Evolutionary conservation across 106 monocot species (phyloP).

Genomic region (Dioscorea alata): DNA sequence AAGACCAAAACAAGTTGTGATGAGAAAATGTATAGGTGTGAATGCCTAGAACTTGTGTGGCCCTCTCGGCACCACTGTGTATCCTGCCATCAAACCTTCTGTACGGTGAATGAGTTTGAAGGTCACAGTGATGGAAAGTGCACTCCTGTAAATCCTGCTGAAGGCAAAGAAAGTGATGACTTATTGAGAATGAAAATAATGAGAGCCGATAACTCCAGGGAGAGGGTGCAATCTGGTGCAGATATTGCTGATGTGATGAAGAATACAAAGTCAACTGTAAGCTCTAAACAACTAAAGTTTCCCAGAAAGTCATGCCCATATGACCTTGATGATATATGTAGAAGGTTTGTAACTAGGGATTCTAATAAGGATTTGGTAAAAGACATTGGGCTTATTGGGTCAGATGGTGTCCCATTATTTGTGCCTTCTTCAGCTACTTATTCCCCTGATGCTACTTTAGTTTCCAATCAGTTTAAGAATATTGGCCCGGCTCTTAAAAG

Average conservation of each 20-base stretch:
- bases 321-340: conserved; percentile 62
- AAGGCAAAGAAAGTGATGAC: conserved; percentile 44
- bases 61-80: conserved; percentile 80
- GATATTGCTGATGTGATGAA: conserved; percentile 19
- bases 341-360: conserved; percentile 51
- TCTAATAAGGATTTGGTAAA: conserved; percentile 78
- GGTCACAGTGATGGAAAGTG: conserved; percentile 69
- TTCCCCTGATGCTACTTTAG: conserved; percentile 30
- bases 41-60: conserved; percentile 92
- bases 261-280: conserved; percentile 28
- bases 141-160: conserved; percentile 28
- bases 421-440: conserved; percentile 15
- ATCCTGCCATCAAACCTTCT: conserved; percentile 76
- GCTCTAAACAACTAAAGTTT: conserved; percentile 21
- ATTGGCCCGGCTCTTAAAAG: neutral
- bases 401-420: conserved; percentile 63
- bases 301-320: conserved; percentile 57
- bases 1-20: conserved; percentile 52
- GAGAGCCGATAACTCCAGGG: conserved; percentile 29
- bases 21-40: conserved; percentile 77
- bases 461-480: conserved; percentile 16
- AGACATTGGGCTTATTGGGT: conserved; percentile 85
- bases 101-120: conserved; percentile 39
- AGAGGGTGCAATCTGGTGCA: conserved; percentile 36
- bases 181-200: conserved; percentile 29